Evolutionary conservation across 2,329 filamentous ascomycete genomes (phyloP).

Genomic region (Pseudocercospora macadamiae): DNA sequence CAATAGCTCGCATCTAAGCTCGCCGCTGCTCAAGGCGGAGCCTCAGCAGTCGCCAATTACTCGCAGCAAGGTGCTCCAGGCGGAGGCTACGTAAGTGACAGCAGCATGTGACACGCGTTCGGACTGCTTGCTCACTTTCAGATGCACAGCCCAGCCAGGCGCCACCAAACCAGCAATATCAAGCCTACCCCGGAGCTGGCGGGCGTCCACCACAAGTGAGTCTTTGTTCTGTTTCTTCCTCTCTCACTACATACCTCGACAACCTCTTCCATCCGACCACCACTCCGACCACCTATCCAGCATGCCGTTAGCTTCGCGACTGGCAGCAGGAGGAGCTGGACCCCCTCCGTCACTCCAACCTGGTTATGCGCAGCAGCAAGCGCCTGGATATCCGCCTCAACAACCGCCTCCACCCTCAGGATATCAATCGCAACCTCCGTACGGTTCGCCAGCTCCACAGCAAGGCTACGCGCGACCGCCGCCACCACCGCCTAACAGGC

Average conservation of each 20-base stretch:
- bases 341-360: slow-evolving; percentile 47
- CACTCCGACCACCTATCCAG: no score
- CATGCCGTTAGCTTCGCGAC: slow-evolving; percentile 37
- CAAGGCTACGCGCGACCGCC: slow-evolving; percentile 46
- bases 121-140: slow-evolving; percentile 20
- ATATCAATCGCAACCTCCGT: slow-evolving; percentile 24
- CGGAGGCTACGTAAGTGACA: slow-evolving; percentile 58
- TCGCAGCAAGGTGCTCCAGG: slow-evolving; percentile 24
- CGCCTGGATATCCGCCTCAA: slow-evolving; percentile 15
- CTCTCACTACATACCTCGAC: slow-evolving; percentile 12
- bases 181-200: slow-evolving; percentile 48
- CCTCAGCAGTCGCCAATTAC: slow-evolving; percentile 32
- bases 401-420: slow-evolving; percentile 20
- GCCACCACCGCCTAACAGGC: slow-evolving; percentile 33
- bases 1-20: slow-evolving; percentile 51
- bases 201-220: slow-evolving; percentile 30
- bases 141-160: slow-evolving; percentile 34
- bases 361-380: slow-evolving; percentile 31
- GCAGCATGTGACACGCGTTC: slow-evolving; percentile 20
- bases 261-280: slow-evolving; percentile 7
- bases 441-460: slow-evolving; percentile 39
- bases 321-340: slow-evolving; percentile 31
- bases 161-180: slow-evolving; percentile 49
- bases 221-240: slow-evolving; percentile 25
- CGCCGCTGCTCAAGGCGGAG: slow-evolving; percentile 45